These are phyloP conservation scores for Dothistroma septosporum DNA, from an alignment of 2,329 filamentous ascomycete species.

Conservation along the genomic window DNA sequence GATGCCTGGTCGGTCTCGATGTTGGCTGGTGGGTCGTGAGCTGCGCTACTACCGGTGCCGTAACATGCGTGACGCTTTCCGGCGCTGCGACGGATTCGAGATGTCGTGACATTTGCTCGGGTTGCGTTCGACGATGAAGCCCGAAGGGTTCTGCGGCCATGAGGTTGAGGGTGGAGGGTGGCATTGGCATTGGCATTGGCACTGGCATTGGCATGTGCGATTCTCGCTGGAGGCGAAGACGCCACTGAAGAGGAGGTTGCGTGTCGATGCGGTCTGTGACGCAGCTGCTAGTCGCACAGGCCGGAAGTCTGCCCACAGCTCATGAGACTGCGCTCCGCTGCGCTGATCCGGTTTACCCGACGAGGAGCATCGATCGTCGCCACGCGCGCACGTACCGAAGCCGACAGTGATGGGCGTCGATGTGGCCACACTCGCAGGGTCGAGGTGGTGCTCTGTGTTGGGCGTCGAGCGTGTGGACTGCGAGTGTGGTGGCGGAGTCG, in stretches of 20 bases:
- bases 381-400: neutral
- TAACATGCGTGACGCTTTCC: neutral
- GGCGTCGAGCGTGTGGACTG: no score
- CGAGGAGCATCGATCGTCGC: neutral
- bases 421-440: neutral
- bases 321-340: conserved; percentile 1
- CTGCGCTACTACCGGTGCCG: neutral
- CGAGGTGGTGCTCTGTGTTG: neutral
- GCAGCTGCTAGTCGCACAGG: neutral
- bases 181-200: neutral
- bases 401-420: neutral
- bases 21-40: neutral
- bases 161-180: conserved; percentile 3
- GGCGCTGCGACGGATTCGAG: neutral
- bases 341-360: neutral
- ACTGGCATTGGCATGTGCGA: conserved; percentile 2
- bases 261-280: neutral
- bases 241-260: neutral
- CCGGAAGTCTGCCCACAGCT: conserved; percentile 9
- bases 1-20: conserved; percentile 14
- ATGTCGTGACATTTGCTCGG: neutral
- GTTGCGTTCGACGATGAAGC: neutral
- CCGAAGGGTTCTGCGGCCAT: conserved; percentile 1
- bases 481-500: no score
- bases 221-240: neutral